A percentile compares a stretch with the other conserved stretches of the same genome.
Conservation (phyloP, 108 stramenopile genomes). For the Cyclotella sp. region DNA sequence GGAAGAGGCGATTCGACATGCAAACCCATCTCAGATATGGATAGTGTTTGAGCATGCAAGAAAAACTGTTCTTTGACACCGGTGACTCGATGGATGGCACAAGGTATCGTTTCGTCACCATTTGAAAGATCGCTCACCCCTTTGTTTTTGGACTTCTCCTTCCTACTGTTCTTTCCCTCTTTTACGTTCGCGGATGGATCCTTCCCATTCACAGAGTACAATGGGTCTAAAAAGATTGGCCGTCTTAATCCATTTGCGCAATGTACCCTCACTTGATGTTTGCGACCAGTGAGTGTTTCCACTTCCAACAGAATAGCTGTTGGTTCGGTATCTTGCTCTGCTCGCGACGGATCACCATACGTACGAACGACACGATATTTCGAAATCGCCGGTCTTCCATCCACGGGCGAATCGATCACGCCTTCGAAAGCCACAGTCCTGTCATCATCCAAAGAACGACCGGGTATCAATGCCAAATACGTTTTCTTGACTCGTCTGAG, state of each 20-base stretch:
- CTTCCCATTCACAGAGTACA: slow-evolving; percentile 42
- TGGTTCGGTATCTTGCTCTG: slow-evolving; percentile 4
- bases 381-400: slow-evolving; percentile 63
- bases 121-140: not conserved
- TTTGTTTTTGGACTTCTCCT: slow-evolving; percentile 20
- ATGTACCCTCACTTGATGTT: slow-evolving; percentile 85
- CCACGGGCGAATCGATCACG: slow-evolving; percentile 53
- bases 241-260: slow-evolving; percentile 58
- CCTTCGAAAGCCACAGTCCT: slow-evolving; percentile 19
- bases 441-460: not conserved
- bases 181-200: not conserved
- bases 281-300: slow-evolving; percentile 73
- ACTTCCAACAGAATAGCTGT: slow-evolving; percentile 55
- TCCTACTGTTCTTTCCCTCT: not conserved
- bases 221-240: slow-evolving; percentile 61
- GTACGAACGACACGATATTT: slow-evolving; percentile 35
- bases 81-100: not conserved
- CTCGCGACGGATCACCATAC: slow-evolving; percentile 15
- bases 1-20: slow-evolving; percentile 61
- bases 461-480: slow-evolving; percentile 65
- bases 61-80: slow-evolving; percentile 52
- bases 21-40: slow-evolving; percentile 57
- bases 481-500: slow-evolving; percentile 59
- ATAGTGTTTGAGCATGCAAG: slow-evolving; percentile 62
- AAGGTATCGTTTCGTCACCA: not conserved